Percentiles rank a stretch among this genome's conserved stretches.
Conservation (phyloP, 306 rosid genomes). For the Lupinus albus region DNA sequence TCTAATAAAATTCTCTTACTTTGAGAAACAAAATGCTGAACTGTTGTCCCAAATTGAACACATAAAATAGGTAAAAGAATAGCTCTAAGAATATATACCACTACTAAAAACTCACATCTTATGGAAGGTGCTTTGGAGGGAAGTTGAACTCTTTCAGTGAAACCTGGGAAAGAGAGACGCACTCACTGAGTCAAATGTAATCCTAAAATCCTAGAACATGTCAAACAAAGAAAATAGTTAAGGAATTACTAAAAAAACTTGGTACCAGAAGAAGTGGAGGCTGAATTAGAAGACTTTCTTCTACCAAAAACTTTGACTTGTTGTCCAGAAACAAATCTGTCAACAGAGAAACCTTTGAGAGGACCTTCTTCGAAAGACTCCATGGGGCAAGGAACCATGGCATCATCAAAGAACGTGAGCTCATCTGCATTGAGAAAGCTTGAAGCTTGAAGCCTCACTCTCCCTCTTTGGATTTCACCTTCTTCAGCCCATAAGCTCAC, state of each 20-base stretch:
- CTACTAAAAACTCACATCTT: conserved; percentile 57
- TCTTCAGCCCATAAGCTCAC: conserved; percentile 92
- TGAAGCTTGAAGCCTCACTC: conserved; percentile 65
- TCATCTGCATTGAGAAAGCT: conserved; percentile 82
- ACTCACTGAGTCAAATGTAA: not conserved
- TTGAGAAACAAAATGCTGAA: too few relatives aligned
- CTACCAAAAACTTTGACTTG: conserved; percentile 93
- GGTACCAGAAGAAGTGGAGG: conserved; percentile 55
- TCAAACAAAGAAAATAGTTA: conserved; percentile 28
- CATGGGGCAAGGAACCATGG: conserved; percentile 80
- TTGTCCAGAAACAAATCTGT: conserved; percentile 83
- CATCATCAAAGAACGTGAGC: conserved; percentile 76
- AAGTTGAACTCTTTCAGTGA: conserved; percentile 55
- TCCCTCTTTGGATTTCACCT: conserved; percentile 72
- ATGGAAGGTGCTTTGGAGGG: conserved; percentile 55
- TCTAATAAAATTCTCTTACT: too few relatives aligned
- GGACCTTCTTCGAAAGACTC: conserved; percentile 89
- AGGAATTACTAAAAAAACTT: not conserved
- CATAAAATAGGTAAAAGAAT: not conserved
- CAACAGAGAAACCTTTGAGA: conserved; percentile 78
- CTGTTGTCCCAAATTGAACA: not conserved
- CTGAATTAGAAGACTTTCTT: conserved; percentile 61
- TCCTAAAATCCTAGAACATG: conserved; percentile 33
- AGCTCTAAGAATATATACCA: not conserved
- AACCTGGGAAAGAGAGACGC: conserved; percentile 45